Evolutionary conservation across 2,329 filamentous ascomycete species (phyloP).

Genomic region (Paraconiothyrium sp.): DNA sequence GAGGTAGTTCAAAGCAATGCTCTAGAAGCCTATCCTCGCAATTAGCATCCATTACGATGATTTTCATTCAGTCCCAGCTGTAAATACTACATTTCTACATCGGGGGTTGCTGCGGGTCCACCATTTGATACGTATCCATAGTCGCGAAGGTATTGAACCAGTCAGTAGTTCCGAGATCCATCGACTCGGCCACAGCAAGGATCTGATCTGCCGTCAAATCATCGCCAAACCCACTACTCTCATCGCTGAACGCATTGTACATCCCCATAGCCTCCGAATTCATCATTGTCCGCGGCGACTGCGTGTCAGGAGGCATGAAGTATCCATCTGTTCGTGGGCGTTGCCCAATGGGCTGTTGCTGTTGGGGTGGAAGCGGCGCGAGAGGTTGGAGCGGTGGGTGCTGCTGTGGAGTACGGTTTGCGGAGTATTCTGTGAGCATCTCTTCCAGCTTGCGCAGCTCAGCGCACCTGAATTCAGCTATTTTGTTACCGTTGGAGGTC

Average conservation of each 20-base stretch:
- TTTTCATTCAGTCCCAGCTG: background rate
- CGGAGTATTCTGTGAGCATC: slow-evolving; percentile 46
- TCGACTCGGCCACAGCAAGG: slow-evolving; percentile 60
- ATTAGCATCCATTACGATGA: background rate
- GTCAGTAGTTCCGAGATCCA: slow-evolving; percentile 56
- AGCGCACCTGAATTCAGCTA: slow-evolving; percentile 56
- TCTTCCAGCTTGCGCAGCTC: slow-evolving; percentile 59
- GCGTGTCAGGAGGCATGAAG: slow-evolving; percentile 21
- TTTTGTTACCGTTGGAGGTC: slow-evolving; percentile 56
- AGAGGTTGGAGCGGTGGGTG: slow-evolving; percentile 11
- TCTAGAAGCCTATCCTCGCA: background rate
- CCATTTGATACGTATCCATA: slow-evolving; percentile 50
- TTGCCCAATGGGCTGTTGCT: slow-evolving; percentile 3
- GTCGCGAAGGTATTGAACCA: slow-evolving; percentile 58
- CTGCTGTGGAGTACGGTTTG: slow-evolving; percentile 16
- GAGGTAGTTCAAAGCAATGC: background rate
- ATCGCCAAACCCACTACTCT: slow-evolving; percentile 42
- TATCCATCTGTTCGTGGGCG: slow-evolving; percentile 9
- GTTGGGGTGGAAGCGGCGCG: slow-evolving; percentile 14
- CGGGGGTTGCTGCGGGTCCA: slow-evolving; percentile 21
- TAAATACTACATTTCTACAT: background rate
- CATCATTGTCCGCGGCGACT: slow-evolving; percentile 21
- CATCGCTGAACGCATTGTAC: slow-evolving; percentile 32
- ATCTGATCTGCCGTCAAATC: slow-evolving; percentile 59
- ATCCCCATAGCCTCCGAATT: slow-evolving; percentile 23